These are phyloP conservation scores for Kurtzmaniella natalensis DNA, from an alignment of 1,139 yeast species.

Conservation along the genomic window DNA sequence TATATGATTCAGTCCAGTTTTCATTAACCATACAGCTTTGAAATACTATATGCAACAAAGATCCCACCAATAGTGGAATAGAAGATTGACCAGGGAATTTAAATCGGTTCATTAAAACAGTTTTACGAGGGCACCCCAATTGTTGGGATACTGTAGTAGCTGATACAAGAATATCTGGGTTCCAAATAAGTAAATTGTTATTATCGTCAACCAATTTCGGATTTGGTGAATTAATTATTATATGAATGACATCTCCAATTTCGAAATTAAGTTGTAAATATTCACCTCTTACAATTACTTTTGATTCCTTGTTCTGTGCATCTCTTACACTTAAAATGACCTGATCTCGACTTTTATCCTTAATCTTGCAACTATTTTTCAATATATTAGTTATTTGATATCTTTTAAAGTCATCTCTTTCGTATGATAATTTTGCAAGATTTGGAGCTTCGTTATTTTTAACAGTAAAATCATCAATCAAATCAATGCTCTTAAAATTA, in stretches of 20 bases:
- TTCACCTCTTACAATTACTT: slow-evolving; percentile 46
- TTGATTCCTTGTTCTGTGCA: slow-evolving; percentile 23
- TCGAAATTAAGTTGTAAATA: slow-evolving; percentile 42
- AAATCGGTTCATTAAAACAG: slow-evolving; percentile 56
- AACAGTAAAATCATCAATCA: not conserved
- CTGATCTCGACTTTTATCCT: slow-evolving; percentile 35
- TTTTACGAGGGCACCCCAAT: slow-evolving; percentile 64
- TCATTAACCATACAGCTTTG: slow-evolving; percentile 57
- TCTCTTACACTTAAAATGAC: slow-evolving; percentile 47
- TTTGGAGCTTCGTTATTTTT: not conserved
- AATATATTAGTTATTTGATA: slow-evolving; percentile 41
- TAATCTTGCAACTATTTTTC: slow-evolving; percentile 26
- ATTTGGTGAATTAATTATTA: slow-evolving; percentile 31
- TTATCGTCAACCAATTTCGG: slow-evolving; percentile 48
- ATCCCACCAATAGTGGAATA: slow-evolving; percentile 68
- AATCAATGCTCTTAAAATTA: too few species aligned
- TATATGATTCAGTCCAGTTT: slow-evolving; percentile 38
- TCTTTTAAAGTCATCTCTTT: slow-evolving; percentile 46
- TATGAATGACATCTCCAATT: slow-evolving; percentile 54
- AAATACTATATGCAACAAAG: slow-evolving; percentile 71
- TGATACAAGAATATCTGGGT: slow-evolving; percentile 78
- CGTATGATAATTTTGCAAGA: slow-evolving; percentile 39
- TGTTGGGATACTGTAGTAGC: slow-evolving; percentile 83
- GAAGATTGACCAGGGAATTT: slow-evolving; percentile 53
- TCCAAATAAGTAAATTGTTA: slow-evolving; percentile 63